Conservation (phyloP, 768 basidiomycete genomes). For the Amanita molliuscula region DNA sequence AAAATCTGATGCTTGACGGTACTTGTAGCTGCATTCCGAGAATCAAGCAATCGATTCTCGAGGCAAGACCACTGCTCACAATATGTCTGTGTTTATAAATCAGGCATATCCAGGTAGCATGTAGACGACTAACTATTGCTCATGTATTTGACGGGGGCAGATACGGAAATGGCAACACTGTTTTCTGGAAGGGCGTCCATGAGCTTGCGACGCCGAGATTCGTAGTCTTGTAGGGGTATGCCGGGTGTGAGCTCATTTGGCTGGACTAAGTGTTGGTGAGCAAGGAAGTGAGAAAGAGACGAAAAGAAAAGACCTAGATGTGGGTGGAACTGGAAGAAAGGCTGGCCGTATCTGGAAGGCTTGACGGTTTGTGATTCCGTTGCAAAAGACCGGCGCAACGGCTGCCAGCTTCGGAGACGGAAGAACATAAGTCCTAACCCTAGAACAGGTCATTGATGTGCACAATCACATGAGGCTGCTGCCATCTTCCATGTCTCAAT, state of each 20-base stretch:
- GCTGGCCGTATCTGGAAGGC: slow-evolving; percentile 76
- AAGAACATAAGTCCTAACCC: slow-evolving; percentile 6
- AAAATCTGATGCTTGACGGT: slow-evolving; percentile 85
- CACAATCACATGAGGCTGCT: not conserved
- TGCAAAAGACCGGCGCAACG: not conserved
- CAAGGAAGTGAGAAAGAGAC: not conserved
- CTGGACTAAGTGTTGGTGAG: slow-evolving; percentile 27
- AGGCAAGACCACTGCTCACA: slow-evolving; percentile 25
- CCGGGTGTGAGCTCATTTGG: slow-evolving; percentile 74
- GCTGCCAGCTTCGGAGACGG: not conserved
- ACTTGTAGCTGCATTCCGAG: slow-evolving; percentile 67
- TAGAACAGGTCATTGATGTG: not conserved
- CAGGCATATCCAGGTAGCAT: slow-evolving; percentile 7
- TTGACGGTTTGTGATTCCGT: slow-evolving; percentile 26
- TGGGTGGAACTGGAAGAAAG: slow-evolving; percentile 67
- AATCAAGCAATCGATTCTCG: slow-evolving; percentile 2
- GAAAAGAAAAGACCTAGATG: slow-evolving; percentile 45
- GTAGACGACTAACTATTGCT: slow-evolving; percentile 48
- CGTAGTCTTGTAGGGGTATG: slow-evolving; percentile 71
- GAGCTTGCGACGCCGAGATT: slow-evolving; percentile 51
- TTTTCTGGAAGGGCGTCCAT: slow-evolving; percentile 69
- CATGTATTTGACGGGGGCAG: slow-evolving; percentile 82
- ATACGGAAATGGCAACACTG: slow-evolving; percentile 65
- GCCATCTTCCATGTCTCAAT: slow-evolving; percentile 12
- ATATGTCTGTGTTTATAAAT: slow-evolving; percentile 48